Percentiles rank a stretch among this genome's conserved stretches.
phyloP scores from a whole-genome alignment of 2,329 filamentous ascomycete species.

The Lasiodiplodia hormozganensis region DNA sequence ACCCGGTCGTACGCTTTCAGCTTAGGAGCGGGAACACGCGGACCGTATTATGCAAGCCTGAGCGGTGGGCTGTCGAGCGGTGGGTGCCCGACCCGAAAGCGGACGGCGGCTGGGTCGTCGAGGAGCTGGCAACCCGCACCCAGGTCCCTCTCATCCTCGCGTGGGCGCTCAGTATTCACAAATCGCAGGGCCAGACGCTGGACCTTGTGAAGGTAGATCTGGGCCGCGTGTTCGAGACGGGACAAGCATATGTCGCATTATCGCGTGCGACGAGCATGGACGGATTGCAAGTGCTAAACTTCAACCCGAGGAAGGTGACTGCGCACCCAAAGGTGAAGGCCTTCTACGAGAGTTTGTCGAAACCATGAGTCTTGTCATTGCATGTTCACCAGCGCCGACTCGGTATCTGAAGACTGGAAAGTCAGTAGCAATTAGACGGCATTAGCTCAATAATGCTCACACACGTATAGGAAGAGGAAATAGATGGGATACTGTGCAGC shows the following conservation, averaged over 20 bases:
- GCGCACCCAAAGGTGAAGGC: constrained; percentile 16
- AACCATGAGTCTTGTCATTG: neutral
- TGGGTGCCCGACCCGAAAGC: neutral
- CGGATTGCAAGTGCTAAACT: constrained; percentile 24
- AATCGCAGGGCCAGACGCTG: constrained; percentile 67
- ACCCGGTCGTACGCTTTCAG: neutral
- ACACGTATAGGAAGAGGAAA: too few relatives aligned
- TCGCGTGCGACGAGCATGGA: constrained; percentile 16
- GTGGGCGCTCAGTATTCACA: constrained; percentile 71
- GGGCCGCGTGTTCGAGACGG: constrained; percentile 59
- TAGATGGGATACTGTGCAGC: too few relatives aligned
- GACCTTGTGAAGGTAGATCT: constrained; percentile 65
- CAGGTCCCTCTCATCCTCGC: constrained; percentile 67
- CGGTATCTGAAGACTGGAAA: too few relatives aligned
- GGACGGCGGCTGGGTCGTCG: neutral
- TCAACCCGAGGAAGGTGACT: neutral
- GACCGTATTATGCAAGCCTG: neutral
- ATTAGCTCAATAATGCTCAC: too few relatives aligned
- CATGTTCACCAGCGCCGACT: too few relatives aligned
- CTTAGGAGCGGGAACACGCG: neutral
- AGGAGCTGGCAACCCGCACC: constrained; percentile 59
- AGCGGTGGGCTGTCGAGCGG: constrained; percentile 1
- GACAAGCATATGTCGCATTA: constrained; percentile 67
- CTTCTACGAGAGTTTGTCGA: constrained; percentile 6
- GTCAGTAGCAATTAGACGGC: too few relatives aligned